These are phyloP conservation scores for Olyra latifolia DNA, from an alignment of 176 grass and related monocot genomes.

Conservation along the genomic window DNA sequence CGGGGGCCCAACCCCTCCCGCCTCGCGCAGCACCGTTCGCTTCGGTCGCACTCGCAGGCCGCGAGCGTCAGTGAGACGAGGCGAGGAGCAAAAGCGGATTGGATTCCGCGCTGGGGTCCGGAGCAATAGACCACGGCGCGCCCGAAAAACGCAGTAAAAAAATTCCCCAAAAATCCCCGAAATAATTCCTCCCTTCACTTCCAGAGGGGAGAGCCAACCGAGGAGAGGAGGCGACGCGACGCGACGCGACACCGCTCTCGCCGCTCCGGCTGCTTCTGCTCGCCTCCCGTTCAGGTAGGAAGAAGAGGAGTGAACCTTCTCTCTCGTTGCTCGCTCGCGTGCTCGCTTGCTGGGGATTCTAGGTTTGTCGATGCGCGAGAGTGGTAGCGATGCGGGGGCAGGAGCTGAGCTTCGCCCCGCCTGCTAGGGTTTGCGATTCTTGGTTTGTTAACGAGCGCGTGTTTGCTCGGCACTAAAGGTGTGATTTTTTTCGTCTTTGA, in stretches of 20 bases:
- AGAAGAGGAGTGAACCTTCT: neutral
- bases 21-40: too few species aligned
- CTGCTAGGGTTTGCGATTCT: constrained; percentile 45
- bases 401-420: neutral
- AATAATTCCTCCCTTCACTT: constrained; percentile 11
- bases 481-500: neutral
- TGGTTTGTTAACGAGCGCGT: neutral
- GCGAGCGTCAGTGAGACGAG: neutral
- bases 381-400: neutral
- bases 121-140: neutral
- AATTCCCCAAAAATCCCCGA: neutral
- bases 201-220: neutral
- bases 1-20: too few species aligned
- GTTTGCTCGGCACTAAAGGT: neutral
- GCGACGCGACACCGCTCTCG: constrained; percentile 13
- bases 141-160: neutral
- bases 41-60: neutral
- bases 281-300: neutral
- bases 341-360: neutral
- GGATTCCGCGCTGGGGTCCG: constrained; percentile 34
- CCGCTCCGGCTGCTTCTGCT: neutral
- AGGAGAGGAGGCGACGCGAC: constrained; percentile 17
- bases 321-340: neutral
- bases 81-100: constrained; percentile 35
- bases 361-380: neutral